A percentile compares a stretch with the other conserved stretches of the same genome.
Evolutionary conservation across 345 rosid genomes (phyloP).

Genomic region (Physaria fendleri): DNA sequence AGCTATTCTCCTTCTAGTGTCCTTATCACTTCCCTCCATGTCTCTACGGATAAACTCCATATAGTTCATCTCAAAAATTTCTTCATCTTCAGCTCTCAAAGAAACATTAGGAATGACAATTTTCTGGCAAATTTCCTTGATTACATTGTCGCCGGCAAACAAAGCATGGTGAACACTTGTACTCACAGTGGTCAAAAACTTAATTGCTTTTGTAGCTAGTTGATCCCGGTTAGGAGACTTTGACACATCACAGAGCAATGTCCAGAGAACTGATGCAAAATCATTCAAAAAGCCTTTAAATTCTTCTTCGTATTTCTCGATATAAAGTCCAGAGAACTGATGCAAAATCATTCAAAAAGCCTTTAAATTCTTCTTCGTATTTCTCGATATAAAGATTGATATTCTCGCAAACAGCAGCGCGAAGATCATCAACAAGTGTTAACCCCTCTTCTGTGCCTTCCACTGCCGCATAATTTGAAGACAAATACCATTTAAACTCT

Average conservation of each 20-base stretch:
- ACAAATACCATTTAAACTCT: slow-evolving; percentile 73
- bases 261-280: slow-evolving; percentile 85
- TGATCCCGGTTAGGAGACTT: slow-evolving; percentile 66
- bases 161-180: slow-evolving; percentile 85
- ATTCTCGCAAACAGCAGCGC: slow-evolving; percentile 89
- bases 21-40: slow-evolving; percentile 99
- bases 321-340: slow-evolving; percentile 88
- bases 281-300: slow-evolving; percentile 60
- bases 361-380: slow-evolving; percentile 85
- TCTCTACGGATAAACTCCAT: slow-evolving; percentile 96
- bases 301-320: slow-evolving; percentile 96
- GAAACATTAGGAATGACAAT: slow-evolving; percentile 94
- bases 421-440: slow-evolving; percentile 57
- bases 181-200: slow-evolving; percentile 91
- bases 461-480: slow-evolving; percentile 47
- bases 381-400: slow-evolving; percentile 94
- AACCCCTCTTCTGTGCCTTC: slow-evolving; percentile 54
- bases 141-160: slow-evolving; percentile 71
- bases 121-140: slow-evolving; percentile 76
- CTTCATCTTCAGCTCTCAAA: slow-evolving; percentile 93
- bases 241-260: slow-evolving; percentile 70
- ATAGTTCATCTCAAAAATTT: slow-evolving; percentile 92
- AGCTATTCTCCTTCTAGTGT: slow-evolving; percentile 95
- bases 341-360: slow-evolving; percentile 62
- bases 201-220: slow-evolving; percentile 80